These are phyloP conservation scores for Viridothelium virens DNA, from an alignment of 495 filamentous ascomycete species.

Conservation along the genomic window DNA sequence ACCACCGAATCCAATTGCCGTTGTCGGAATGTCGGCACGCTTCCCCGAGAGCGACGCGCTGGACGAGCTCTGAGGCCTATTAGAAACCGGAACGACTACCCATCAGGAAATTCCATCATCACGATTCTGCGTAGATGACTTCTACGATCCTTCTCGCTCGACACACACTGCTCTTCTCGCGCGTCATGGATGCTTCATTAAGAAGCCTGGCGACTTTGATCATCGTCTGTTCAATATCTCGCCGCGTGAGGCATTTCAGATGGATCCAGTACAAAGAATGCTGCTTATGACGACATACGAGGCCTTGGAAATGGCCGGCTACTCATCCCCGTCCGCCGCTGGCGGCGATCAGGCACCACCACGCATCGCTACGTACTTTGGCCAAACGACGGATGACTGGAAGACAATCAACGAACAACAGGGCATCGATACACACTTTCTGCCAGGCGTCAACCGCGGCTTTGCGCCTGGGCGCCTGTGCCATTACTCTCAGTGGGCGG, in stretches of 20 bases:
- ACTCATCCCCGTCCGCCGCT: constrained; percentile 23
- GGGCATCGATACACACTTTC: constrained; percentile 88
- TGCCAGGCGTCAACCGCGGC: constrained; percentile 78
- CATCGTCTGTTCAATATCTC: constrained; percentile 37
- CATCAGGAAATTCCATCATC: constrained; percentile 18
- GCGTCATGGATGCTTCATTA: constrained; percentile 15
- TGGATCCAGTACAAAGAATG: constrained; percentile 35
- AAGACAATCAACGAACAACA: constrained; percentile 83
- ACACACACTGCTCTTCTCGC: not conserved
- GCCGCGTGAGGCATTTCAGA: constrained; percentile 33
- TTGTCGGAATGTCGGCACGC: constrained; percentile 40
- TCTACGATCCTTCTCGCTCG: constrained; percentile 7
- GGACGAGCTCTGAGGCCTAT: constrained; percentile 39
- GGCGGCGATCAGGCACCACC: not conserved
- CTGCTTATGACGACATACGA: constrained; percentile 35
- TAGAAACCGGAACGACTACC: constrained; percentile 38
- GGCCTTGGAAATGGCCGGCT: constrained; percentile 35
- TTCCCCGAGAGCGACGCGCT: constrained; percentile 34
- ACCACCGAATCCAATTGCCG: constrained; percentile 27
- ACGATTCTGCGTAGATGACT: constrained; percentile 7
- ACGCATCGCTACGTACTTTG: constrained; percentile 85
- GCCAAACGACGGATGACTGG: constrained; percentile 88
- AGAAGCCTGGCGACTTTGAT: constrained; percentile 31
- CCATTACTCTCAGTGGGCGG: constrained; percentile 79
- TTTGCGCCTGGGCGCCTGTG: constrained; percentile 86